Base-by-base conservation (phyloP, 192 early-diverging fungal species). In the Backusella mclennaniae region DNA sequence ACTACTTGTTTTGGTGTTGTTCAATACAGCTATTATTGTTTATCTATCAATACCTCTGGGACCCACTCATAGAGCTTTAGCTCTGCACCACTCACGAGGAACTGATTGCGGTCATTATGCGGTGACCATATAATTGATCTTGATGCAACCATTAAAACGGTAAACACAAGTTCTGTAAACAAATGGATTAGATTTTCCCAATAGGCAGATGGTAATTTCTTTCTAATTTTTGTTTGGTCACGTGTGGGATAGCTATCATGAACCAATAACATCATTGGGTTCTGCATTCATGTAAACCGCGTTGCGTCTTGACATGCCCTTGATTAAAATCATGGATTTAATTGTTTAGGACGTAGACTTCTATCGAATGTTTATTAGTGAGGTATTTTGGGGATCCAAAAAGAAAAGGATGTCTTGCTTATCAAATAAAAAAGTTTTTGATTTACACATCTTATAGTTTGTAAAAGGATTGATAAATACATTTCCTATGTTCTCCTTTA, bases 1-100 rank as follows among this genome's bases (percentile, higher is more conserved):
- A 33, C 2, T 33, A 33, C 33, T 76, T 76, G 33, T 35, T 76
- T 0, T 33, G 31, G 42, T 41, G 39, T 4, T 66, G 35, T 70
- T 42, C 33, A 33, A 44, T 42, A 21, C 23, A 19, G 46, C 15
- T 35, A 49, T 15, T 26, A 67, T 49, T 21, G 38, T 35, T 31
- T 26, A 63, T 31, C 31, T 33, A 31, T 23, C n/a, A 29, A 8
- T 71, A 67, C 73, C 66, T 79, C 72, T 35, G 67, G 73, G n/a
- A 69, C 35, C 74, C 85, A 91, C 70, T 91, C 86, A 75, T 89
- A 91, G 14, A 91, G 80, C 26, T 83, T 82, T 38, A 91, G 75
- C 56, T 91, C 90, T 49, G 77, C 83, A 9, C 80, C 82, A 14
- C 90, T 87, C 21, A 89, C 84, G 42, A 91, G 75, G 59, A 91